Base-by-base conservation (phyloP, 257 asterid genomes). In the Cynanchum wilfordii region DNA sequence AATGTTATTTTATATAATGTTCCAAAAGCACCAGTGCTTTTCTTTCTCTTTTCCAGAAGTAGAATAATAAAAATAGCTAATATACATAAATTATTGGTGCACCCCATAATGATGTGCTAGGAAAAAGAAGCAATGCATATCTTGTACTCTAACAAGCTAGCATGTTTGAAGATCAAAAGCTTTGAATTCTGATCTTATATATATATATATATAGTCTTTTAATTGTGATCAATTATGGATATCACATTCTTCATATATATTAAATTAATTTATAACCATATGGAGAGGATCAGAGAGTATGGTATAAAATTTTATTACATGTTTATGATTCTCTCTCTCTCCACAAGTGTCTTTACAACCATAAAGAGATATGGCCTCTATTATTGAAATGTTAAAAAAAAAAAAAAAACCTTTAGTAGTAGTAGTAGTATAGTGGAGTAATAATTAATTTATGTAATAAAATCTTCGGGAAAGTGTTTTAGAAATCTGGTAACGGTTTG, bases 401-500 rank as follows among this genome's bases (percentile, higher is more conserved):
- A 30, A 30, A 30, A 30, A 30, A 30, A 38, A 38, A 38, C 7
- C 5, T n/a, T n/a, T n/a, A n/a, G n/a, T 38, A 30, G 7, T 5
- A 38, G 7, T 7, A 38, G 72, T 59, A 51, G 56, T 45, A 59
- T 71, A 69, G 78, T 74, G 84, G 78, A 68, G 27, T 64, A 44
- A 70, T 49, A 60, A 70, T 49, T 60, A 42, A 74, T 42, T 75
- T 33, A 33, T 33, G 38, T 3, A 33, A 33, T 40, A 69, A 66
- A 42, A 16, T 52, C 70, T 50, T 51, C 66, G 44, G 13, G 67
- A 58, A 76, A 75, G 50, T 69, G 77, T 82, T 81, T 79, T 75
- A 59, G 79, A 84, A 68, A 86, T 70, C 69, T 30, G 81, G 77
- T 69, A 55, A 56, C 72, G 70, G 47, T 76, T 72, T 69, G 69